phyloP scores from a whole-genome alignment of 768 basidiomycete species.

The Gymnopilus junonius region DNA sequence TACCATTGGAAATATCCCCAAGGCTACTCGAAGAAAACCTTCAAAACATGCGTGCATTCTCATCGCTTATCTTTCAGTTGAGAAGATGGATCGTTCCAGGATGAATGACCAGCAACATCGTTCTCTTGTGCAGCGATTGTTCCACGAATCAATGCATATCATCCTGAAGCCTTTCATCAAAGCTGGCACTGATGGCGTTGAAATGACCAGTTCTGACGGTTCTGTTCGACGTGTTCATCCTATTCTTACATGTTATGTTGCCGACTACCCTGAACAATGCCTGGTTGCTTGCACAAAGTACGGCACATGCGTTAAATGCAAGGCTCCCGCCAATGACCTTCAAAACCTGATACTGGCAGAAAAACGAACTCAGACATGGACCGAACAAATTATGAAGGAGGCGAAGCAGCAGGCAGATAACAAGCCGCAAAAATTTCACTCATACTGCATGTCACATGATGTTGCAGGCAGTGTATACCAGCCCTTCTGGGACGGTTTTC shows the following conservation, averaged over 20 bases:
- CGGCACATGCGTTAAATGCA: conserved; percentile 25
- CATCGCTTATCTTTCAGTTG: no score
- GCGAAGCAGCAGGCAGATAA: background rate
- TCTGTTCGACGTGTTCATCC: conserved; percentile 21
- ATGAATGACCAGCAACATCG: no score
- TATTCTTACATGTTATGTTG: conserved; percentile 22
- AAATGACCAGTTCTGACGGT: no score
- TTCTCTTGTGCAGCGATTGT: no score
- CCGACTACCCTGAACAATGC: conserved; percentile 45
- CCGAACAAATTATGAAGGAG: conserved; percentile 15
- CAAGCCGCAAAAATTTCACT: conserved; percentile 19
- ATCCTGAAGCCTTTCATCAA: no score
- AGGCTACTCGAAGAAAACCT: conserved; percentile 35
- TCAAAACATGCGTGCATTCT: conserved; percentile 37
- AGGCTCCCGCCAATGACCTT: conserved; percentile 10
- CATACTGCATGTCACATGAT: conserved; percentile 17
- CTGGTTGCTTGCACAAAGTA: conserved; percentile 34
- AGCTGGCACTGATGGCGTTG: no score
- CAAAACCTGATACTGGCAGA: background rate
- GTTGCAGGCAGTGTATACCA: conserved; percentile 20
- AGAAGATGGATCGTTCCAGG: no score
- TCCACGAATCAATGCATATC: no score
- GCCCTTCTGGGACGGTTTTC: conserved; percentile 22
- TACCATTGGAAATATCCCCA: conserved; percentile 43
- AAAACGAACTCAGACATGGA: conserved; percentile 13